Base-by-base conservation (phyloP, 805 yeast species). In the Candida piceae region DNA sequence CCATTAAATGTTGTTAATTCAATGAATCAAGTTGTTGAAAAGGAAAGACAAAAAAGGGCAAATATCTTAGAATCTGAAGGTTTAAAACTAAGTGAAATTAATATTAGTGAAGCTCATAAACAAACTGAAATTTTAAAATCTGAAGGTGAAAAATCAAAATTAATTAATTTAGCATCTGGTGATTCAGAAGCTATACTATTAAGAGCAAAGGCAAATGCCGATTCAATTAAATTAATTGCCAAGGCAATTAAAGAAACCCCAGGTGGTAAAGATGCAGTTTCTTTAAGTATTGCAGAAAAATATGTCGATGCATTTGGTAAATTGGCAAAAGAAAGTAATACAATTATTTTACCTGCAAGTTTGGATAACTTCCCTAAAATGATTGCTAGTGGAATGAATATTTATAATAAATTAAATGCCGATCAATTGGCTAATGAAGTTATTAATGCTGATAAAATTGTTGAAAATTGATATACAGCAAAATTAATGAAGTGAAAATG, bases 21-120 rank as follows among this genome's bases (percentile, higher is more conserved):
- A 19, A 86, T 85, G 95, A 95, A 85, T 61, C 75, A 90, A 56
- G 95, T 84, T 60, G 95, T 86, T 17, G 74, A 82, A 41, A 93
- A 94, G 31, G 95, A 86, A 60, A 69, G 95, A 49, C 78, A 88
- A 35, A 86, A 86, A 58, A 69, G 95, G 42, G 95, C 95, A 2
- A 90, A 85, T 58, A 85, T 85, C 46, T 70, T 85, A 54, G 95
- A 85, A 53, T 78, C 87, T 31, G 95, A 85, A 63, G 95, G 95
- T 60, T 76, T 74, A 36, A 74, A 88, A 56, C 87, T 82, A 55
- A 69, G 86, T 24, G 81, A 76, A 33, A 85, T 86, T 57, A 86
- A 86, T 56, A 78, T 80, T 42, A 88, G 93, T 39, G 94, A 85
- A 60, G 94, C 94, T 57, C 80, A 78, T 45, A 83, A 81, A 55